phyloP scores from a whole-genome alignment of 768 basidiomycete genomes.

The Auriculariales sp. region DNA sequence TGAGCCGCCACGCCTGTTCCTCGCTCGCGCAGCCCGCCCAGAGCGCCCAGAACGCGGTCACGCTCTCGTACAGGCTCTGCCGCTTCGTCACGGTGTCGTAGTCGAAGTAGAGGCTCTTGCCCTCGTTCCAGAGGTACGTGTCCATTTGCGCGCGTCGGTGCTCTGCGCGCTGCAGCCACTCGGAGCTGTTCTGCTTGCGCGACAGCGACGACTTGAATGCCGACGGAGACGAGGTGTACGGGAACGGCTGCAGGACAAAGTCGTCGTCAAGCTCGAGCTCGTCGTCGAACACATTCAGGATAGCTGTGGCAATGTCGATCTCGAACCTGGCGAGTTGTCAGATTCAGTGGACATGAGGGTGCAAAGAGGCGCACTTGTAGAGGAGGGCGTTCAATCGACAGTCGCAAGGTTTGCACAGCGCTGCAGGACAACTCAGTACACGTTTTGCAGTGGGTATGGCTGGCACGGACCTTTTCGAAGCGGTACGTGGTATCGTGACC shows the following conservation, averaged over 20 bases:
- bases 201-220: conserved; percentile 47
- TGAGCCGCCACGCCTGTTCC: conserved; percentile 83
- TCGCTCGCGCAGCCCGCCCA: conserved; percentile 98
- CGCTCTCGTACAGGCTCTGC: conserved; percentile 91
- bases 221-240: conserved; percentile 60
- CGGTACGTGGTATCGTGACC: conserved; percentile 96
- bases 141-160: conserved; percentile 77
- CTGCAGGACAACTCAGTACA: conserved; percentile 3
- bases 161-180: conserved; percentile 88
- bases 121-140: conserved; percentile 93
- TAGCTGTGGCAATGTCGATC: conserved; percentile 94
- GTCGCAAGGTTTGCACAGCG: conserved; percentile 94
- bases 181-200: conserved; percentile 57
- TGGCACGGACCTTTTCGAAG: conserved; percentile 52
- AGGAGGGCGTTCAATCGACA: conserved; percentile 90
- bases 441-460: too few species aligned
- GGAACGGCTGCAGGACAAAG: conserved; percentile 84
- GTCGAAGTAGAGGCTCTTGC: conserved; percentile 86
- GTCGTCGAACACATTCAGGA: conserved; percentile 88
- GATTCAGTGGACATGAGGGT: too few species aligned
- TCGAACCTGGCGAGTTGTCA: conserved; percentile 25
- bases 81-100: conserved; percentile 86
- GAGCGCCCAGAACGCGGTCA: conserved; percentile 90
- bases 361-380: conserved; percentile 57
- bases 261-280: conserved; percentile 86